These are phyloP conservation scores for Citrus mangshanensis DNA, from an alignment of 345 rosid genomes.

Conservation along the genomic window DNA sequence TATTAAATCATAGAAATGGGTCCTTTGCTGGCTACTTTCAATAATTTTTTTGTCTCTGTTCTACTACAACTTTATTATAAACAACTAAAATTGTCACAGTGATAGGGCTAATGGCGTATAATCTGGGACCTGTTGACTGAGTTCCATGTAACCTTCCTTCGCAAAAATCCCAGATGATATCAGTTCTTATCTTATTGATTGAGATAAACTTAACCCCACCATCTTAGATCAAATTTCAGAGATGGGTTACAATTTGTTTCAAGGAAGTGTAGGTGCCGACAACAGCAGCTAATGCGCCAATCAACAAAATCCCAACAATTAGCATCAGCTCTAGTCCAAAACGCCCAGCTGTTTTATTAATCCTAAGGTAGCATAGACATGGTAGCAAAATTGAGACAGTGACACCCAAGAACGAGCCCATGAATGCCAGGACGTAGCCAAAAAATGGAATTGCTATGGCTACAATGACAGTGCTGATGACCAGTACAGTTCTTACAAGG, in stretches of 20 bases:
- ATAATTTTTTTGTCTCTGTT: not conserved
- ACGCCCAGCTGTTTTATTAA: slow-evolving; percentile 25
- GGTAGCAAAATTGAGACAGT: slow-evolving; percentile 50
- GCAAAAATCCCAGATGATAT: not conserved
- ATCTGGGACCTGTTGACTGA: not conserved
- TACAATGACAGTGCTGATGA: slow-evolving; percentile 52
- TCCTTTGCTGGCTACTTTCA: not conserved
- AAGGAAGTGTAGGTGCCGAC: slow-evolving; percentile 52
- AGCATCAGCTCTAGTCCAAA: slow-evolving; percentile 35
- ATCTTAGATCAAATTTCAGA: slow-evolving; percentile 16
- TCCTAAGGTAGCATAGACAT: slow-evolving; percentile 60
- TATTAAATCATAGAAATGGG: not conserved
- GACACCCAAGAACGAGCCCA: slow-evolving; percentile 54
- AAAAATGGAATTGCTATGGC: slow-evolving; percentile 63
- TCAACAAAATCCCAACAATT: slow-evolving; percentile 35
- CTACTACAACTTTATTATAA: not conserved
- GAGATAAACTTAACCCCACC: not conserved
- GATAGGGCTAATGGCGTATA: not conserved
- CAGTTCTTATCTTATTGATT: not conserved
- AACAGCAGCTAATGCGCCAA: slow-evolving; percentile 32
- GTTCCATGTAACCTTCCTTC: not conserved
- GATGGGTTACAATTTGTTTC: slow-evolving; percentile 42
- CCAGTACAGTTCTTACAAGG: slow-evolving; percentile 38
- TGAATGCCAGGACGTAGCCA: slow-evolving; percentile 63
- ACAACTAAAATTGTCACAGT: not conserved